These are phyloP conservation scores for Berberis thunbergii DNA, from an alignment of 164 flowering plant species.

Conservation along the genomic window DNA sequence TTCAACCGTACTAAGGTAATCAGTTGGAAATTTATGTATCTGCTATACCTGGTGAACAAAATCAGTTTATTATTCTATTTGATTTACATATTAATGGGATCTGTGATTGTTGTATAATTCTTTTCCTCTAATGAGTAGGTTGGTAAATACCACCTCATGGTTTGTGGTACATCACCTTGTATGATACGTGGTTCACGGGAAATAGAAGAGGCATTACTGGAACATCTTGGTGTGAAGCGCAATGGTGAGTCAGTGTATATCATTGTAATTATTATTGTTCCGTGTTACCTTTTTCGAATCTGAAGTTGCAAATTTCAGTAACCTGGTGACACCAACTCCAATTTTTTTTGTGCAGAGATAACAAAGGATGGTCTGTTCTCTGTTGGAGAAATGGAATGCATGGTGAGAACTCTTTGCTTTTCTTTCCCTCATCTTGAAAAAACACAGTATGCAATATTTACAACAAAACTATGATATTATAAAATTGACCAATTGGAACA, in stretches of 20 bases:
- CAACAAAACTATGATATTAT: neutral
- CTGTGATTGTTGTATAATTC: neutral
- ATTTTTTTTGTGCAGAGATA: slow-evolving; percentile 57
- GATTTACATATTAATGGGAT: neutral
- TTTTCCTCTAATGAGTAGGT: slow-evolving; percentile 38
- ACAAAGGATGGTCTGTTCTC: slow-evolving; percentile 96
- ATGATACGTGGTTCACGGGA: slow-evolving; percentile 99
- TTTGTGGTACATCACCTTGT: slow-evolving; percentile 98
- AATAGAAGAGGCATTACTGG: slow-evolving; percentile 82
- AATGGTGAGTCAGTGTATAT: slow-evolving; percentile 48
- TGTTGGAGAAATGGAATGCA: slow-evolving; percentile 99
- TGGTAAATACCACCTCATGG: slow-evolving; percentile 92
- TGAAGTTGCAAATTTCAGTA: neutral
- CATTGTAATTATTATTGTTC: neutral
- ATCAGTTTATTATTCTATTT: too few species aligned
- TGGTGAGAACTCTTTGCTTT: slow-evolving; percentile 47
- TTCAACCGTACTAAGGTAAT: slow-evolving; percentile 87
- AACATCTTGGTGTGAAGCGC: slow-evolving; percentile 94
- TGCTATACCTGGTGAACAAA: neutral
- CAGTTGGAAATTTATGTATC: neutral
- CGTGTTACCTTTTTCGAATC: neutral
- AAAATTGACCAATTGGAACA: too few species aligned
- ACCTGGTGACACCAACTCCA: neutral
- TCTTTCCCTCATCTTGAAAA: neutral
- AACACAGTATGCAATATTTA: neutral